Percentiles rank a stretch among this genome's conserved stretches.
Evolutionary conservation across 257 asterid species (phyloP).

Genomic region (Rauvolfia tetraphylla): DNA sequence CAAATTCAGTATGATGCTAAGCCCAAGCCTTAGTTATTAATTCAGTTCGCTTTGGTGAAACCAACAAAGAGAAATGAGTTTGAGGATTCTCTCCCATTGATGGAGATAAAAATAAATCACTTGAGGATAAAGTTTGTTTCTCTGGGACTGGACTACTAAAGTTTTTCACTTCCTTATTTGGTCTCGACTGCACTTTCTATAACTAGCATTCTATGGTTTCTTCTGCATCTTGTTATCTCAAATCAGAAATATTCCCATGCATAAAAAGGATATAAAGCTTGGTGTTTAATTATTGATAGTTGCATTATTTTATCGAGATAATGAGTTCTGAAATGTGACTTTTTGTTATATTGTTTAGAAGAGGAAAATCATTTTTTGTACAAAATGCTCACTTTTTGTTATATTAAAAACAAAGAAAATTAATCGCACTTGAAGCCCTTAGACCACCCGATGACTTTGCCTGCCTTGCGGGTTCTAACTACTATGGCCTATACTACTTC

Average conservation of each 20-base stretch:
- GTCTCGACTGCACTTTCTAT: not conserved
- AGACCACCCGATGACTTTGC: not conserved
- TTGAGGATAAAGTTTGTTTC: not conserved
- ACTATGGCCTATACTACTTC: not conserved
- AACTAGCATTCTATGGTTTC: not conserved
- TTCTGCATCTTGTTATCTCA: not conserved
- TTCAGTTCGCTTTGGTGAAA: not conserved
- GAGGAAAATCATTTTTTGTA: not conserved
- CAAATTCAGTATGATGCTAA: not conserved
- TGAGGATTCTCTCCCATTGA: not conserved
- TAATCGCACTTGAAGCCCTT: not conserved
- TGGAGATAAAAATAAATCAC: not conserved
- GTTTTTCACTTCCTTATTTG: not conserved
- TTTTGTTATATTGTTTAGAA: not conserved
- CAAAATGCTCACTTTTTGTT: not conserved
- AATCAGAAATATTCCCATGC: not conserved
- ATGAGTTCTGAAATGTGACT: not conserved
- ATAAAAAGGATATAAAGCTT: too few species aligned
- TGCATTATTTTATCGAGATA: not conserved
- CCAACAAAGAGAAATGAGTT: not conserved
- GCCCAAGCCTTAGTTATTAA: not conserved
- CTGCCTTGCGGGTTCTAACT: too few species aligned
- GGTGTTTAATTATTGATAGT: not conserved
- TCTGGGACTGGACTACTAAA: not conserved
- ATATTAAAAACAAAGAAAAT: too few species aligned